Conservation (phyloP, 345 rosid genomes). For the Aquilaria sinensis region DNA sequence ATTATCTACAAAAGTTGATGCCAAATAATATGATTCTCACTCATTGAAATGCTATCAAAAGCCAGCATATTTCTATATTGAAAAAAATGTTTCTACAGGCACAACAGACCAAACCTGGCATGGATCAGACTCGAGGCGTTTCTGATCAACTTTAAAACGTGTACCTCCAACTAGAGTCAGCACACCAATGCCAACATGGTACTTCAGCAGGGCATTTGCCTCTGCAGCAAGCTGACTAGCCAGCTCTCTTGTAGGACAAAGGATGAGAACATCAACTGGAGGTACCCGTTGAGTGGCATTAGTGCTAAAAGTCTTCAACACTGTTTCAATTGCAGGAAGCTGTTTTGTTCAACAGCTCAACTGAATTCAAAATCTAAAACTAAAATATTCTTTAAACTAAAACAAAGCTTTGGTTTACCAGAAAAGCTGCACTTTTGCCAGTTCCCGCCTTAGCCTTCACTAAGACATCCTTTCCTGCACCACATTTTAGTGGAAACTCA, state of each 20-base stretch:
- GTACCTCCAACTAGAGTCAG: conserved; percentile 91
- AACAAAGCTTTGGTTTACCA: conserved; percentile 46
- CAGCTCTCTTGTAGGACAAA: conserved; percentile 92
- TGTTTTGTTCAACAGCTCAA: conserved; percentile 55
- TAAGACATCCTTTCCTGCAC: conserved; percentile 83
- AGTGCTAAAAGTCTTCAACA: conserved; percentile 51
- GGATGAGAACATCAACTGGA: conserved; percentile 60
- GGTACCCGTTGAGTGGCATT: conserved; percentile 32
- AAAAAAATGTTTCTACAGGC: conserved; percentile 2
- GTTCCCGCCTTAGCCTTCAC: conserved; percentile 95
- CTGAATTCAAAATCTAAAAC: conserved; percentile 22
- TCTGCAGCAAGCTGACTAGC: conserved; percentile 97
- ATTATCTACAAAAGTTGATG: conserved; percentile 47
- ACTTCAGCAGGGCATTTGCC: conserved; percentile 76
- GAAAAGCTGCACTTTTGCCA: conserved; percentile 79
- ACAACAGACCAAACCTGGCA: conserved; percentile 60
- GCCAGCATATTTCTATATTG: conserved; percentile 1
- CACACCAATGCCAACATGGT: conserved; percentile 77
- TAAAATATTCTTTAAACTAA: conserved; percentile 10
- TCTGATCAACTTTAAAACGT: conserved; percentile 90
- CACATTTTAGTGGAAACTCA: conserved; percentile 2
- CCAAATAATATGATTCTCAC: conserved; percentile 4
- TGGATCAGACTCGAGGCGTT: conserved; percentile 71
- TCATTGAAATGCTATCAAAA: conserved; percentile 4
- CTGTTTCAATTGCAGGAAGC: conserved; percentile 99